Evolutionary conservation across 106 monocot genomes (phyloP).

Genomic region (Dioscorea zingiberensis): DNA sequence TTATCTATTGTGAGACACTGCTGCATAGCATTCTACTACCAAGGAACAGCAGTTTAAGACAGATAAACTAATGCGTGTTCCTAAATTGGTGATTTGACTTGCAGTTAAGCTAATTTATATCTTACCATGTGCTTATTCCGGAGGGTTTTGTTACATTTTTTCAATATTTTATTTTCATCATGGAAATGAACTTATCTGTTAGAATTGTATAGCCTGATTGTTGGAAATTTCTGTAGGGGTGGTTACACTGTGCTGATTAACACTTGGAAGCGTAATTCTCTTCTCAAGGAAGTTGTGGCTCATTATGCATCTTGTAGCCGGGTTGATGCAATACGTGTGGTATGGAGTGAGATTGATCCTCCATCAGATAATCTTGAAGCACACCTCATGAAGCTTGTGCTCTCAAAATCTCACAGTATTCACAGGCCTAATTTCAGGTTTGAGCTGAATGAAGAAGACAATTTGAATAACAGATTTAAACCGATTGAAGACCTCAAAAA

Average conservation of each 20-base stretch:
- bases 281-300: conserved; percentile 52
- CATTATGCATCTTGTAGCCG: conserved; percentile 59
- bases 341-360: conserved; percentile 67
- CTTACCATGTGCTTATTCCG: too few relatives aligned
- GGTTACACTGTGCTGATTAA: conserved; percentile 63
- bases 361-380: conserved; percentile 35
- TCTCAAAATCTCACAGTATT: conserved; percentile 9
- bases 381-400: conserved; percentile 21
- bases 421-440: conserved; percentile 29
- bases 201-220: too few relatives aligned
- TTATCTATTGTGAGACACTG: too few relatives aligned
- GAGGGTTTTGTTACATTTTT: too few relatives aligned
- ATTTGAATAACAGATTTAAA: conserved; percentile 74
- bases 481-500: conserved; percentile 27
- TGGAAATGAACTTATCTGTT: too few relatives aligned
- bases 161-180: too few relatives aligned
- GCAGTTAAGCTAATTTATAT: too few relatives aligned
- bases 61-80: too few relatives aligned
- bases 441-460: conserved; percentile 54
- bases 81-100: too few relatives aligned
- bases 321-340: conserved; percentile 54
- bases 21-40: too few relatives aligned
- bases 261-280: conserved; percentile 64
- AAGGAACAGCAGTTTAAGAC: too few relatives aligned
- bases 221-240: conserved; percentile 9